Percentiles rank a stretch among this genome's conserved stretches.
Conservation (phyloP, 805 yeast species). For the Starmerella apis region DNA sequence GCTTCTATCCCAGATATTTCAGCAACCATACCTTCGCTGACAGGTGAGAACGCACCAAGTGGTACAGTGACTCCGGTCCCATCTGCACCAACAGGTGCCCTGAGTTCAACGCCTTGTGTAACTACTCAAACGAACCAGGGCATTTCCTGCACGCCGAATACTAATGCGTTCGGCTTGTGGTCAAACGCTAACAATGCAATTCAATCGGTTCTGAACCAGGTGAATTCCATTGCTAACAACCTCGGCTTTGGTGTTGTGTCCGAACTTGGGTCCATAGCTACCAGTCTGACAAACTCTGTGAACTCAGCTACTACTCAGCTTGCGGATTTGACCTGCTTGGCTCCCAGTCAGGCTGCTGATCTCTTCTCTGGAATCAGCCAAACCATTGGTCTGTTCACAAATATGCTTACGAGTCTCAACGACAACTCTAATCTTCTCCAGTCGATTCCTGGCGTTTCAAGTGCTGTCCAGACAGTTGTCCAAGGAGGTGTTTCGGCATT, state of each 20-base stretch:
- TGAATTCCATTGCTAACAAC: not conserved
- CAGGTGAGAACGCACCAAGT: too few species aligned
- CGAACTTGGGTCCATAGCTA: not conserved
- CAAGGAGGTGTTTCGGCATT: not conserved
- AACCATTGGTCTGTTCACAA: not conserved
- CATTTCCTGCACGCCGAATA: not conserved
- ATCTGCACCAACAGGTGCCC: too few species aligned
- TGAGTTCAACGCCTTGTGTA: not conserved
- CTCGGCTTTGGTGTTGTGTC: not conserved
- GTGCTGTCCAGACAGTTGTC: not conserved
- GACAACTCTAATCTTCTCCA: not conserved
- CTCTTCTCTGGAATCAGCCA: not conserved
- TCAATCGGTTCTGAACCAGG: not conserved
- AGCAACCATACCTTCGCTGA: too few species aligned
- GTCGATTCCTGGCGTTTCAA: not conserved
- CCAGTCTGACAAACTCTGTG: not conserved
- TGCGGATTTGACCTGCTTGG: not conserved
- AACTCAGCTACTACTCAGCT: not conserved
- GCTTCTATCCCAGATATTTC: too few species aligned
- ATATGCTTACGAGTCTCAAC: not conserved
- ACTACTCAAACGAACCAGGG: not conserved
- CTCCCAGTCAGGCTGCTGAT: not conserved
- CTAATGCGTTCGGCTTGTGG: not conserved
- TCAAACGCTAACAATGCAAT: not conserved
- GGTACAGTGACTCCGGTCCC: not conserved